Percentiles rank a stretch among this genome's conserved stretches.
These are phyloP conservation scores for Stachybotrys elegans DNA, from an alignment of 2,329 filamentous ascomycete genomes.

Conservation along the genomic window DNA sequence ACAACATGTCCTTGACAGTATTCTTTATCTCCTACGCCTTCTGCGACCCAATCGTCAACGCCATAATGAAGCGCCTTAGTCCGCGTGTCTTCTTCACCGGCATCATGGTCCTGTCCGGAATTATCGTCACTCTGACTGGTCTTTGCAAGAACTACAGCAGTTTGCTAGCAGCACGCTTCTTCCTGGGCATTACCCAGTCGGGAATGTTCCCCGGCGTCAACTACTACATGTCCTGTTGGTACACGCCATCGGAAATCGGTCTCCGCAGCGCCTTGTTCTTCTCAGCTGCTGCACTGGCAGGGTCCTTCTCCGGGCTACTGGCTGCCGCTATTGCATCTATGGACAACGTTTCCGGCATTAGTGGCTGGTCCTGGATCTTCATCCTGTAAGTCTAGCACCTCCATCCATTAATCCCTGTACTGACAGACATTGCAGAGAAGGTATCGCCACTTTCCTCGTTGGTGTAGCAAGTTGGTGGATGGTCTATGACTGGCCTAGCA, in stretches of 20 bases:
- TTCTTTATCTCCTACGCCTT: slow-evolving; percentile 4
- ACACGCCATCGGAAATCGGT: slow-evolving; percentile 9
- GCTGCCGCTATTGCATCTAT: slow-evolving; percentile 11
- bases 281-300: slow-evolving; percentile 11
- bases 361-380: slow-evolving; percentile 11
- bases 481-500: slow-evolving; percentile 74
- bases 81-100: not conserved
- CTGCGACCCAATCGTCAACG: not conserved
- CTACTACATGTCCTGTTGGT: slow-evolving; percentile 10
- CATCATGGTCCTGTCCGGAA: not conserved
- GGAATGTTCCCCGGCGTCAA: slow-evolving; percentile 6
- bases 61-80: not conserved
- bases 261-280: slow-evolving; percentile 12
- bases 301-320: slow-evolving; percentile 23
- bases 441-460: slow-evolving; percentile 60
- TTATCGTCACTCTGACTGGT: not conserved
- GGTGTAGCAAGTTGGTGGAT: slow-evolving; percentile 64
- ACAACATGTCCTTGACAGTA: slow-evolving; percentile 46
- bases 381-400: not conserved
- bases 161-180: slow-evolving; percentile 1
- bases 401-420: not conserved
- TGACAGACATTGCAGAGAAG: slow-evolving; percentile 35
- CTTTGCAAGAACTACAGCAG: slow-evolving; percentile 1
- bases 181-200: slow-evolving; percentile 4
- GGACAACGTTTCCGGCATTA: slow-evolving; percentile 6